Evolutionary conservation across 2,329 filamentous ascomycete species (phyloP), one percentile per base, ranked within the genome.

Genomic region (Cercospora sojina): DNA sequence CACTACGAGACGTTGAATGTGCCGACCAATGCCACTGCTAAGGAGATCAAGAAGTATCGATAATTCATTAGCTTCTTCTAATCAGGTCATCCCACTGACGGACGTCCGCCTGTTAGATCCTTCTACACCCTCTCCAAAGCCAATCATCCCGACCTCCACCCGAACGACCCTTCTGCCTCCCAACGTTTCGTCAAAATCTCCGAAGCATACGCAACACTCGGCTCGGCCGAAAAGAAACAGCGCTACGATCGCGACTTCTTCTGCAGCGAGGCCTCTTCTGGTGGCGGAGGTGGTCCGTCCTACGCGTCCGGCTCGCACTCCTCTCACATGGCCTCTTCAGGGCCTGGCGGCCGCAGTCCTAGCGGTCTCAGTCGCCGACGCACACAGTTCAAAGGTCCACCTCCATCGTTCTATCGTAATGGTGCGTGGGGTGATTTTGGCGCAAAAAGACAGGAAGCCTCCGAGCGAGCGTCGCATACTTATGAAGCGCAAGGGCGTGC

Each of bases 111-210:
- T 27, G 5, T 5, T 27, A 66, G 64, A 38, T 67, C 65, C 62
- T 99, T 97, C 86, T 98, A 97, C 84, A 80, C 85, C 68, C 91
- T 98, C 77, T 97, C 93, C 76, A 96, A 97, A 80, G 82, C 86
- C 62, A 90, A 97, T 84, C 95, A 99, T 80, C 95, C 95, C 0
- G 95, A 99, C 84, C 88, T 89, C 77, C 96, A 98, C 83, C 91
- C 85, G 67, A 77, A 86, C 72, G 90, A 97, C 79, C 90, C 91
- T 4, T 77, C 81, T 66, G 91, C 93, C 69, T 84, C 88, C 3
- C 81, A 86, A 65, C 91, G 89, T 77, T 99, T 84, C 79, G 70
- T 84, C 77, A 38, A 81, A 69, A 69, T 82, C 76, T 72, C 74
- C 78, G 31, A 83, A 70, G 75, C 75, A 18, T 76, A 76, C 64